Conservation (phyloP, 805 yeast species). For the Candida koratica region DNA sequence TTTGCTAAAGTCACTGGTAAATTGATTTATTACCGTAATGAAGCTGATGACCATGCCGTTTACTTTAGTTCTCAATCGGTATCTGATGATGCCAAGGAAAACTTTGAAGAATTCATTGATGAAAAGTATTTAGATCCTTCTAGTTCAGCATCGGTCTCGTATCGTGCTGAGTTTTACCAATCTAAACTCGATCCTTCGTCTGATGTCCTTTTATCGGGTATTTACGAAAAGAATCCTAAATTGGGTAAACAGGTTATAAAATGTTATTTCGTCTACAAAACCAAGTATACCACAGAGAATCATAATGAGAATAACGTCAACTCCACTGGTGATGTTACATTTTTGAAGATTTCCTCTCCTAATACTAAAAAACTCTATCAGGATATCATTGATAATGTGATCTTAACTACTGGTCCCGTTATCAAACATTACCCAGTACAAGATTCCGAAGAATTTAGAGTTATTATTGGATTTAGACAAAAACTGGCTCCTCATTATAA, state of each 20-base stretch:
- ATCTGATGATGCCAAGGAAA: constrained; percentile 1
- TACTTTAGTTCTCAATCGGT: constrained; percentile 64
- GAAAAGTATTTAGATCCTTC: constrained; percentile 68
- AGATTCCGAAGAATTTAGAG: constrained; percentile 77
- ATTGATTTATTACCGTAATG: constrained; percentile 74
- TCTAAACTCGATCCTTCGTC: constrained; percentile 52
- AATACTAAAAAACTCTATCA: constrained; percentile 79
- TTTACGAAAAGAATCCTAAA: constrained; percentile 27
- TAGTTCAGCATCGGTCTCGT: constrained; percentile 36
- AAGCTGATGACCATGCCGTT: constrained; percentile 81
- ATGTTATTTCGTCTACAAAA: constrained; percentile 82
- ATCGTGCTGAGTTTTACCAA: constrained; percentile 74
- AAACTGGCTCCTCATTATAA: constrained; percentile 81
- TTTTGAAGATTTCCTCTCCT: constrained; percentile 68
- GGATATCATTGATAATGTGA: constrained; percentile 65
- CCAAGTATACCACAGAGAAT: constrained; percentile 29
- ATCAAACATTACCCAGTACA: constrained; percentile 81
- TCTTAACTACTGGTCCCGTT: constrained; percentile 82
- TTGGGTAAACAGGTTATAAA: constrained; percentile 49
- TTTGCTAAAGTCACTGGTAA: constrained; percentile 38
- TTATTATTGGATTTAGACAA: constrained; percentile 83
- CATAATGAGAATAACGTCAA: constrained; percentile 48
- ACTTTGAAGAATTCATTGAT: constrained; percentile 74
- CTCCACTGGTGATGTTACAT: constrained; percentile 72
- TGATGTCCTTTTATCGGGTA: constrained; percentile 43